Evolutionary conservation across 139 green algal species (phyloP).

Genomic region (Coccomyxa sp.): DNA sequence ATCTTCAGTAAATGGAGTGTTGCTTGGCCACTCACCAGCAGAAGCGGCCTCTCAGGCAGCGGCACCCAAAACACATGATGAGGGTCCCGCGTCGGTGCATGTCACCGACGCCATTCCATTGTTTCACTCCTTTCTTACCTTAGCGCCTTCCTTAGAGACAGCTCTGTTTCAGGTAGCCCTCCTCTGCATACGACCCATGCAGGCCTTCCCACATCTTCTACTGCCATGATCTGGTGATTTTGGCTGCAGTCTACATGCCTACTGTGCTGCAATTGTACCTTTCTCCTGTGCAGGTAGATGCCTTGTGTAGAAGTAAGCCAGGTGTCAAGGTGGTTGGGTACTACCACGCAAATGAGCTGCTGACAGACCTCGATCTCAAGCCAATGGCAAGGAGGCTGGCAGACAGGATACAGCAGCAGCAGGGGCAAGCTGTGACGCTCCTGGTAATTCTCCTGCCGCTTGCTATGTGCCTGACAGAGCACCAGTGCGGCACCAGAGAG

Average conservation of each 20-base stretch:
- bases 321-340: conserved; percentile 62
- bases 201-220: background rate
- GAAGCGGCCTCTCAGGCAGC: no score
- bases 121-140: conserved; percentile 49
- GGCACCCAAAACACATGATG: no score
- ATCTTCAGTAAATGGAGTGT: conserved; percentile 40
- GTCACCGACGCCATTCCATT: conserved; percentile 57
- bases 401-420: conserved; percentile 42
- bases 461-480: background rate
- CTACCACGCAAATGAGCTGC: conserved; percentile 68
- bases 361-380: conserved; percentile 51
- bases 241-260: background rate
- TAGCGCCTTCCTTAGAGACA: conserved; percentile 54
- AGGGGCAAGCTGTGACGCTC: conserved; percentile 16
- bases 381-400: conserved; percentile 42
- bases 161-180: conserved; percentile 55
- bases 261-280: background rate
- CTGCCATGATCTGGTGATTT: background rate
- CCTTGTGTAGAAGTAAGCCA: conserved; percentile 16
- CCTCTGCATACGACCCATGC: no score
- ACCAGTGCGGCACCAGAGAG: background rate
- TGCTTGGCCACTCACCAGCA: conserved; percentile 36
- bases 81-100: conserved; percentile 22
- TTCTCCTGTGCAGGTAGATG: conserved; percentile 30
- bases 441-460: conserved; percentile 16